Conservation (phyloP, 768 basidiomycete species). For the Dacryopinax primogenitus region DNA sequence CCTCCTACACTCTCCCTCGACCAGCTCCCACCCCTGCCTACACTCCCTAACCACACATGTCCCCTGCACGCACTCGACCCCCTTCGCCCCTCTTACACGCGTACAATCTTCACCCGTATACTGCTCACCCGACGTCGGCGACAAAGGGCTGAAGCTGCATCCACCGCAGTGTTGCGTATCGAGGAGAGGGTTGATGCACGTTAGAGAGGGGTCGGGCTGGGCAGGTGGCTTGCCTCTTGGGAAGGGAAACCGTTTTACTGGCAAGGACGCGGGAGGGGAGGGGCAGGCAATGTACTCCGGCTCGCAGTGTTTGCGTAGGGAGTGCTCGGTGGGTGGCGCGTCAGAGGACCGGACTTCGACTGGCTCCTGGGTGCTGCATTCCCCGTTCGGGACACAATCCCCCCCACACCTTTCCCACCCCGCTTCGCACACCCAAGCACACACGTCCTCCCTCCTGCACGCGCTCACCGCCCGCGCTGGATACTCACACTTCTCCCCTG, state of each 20-base stretch:
- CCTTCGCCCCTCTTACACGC: neutral
- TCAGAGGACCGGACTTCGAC: neutral
- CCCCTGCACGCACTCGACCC: neutral
- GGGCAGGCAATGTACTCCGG: neutral
- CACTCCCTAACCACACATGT: neutral
- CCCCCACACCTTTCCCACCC: neutral
- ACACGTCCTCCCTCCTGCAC: neutral
- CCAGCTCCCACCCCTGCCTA: slow-evolving; percentile 1
- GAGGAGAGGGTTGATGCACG: neutral
- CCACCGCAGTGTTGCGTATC: neutral
- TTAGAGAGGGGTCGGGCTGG: neutral
- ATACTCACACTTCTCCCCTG: neutral
- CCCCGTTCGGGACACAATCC: neutral
- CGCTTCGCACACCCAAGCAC: neutral
- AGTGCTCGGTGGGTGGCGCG: neutral
- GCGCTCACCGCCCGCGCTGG: neutral
- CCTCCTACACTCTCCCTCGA: neutral
- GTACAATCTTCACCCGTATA: neutral
- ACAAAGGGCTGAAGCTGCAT: neutral
- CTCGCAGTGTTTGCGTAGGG: neutral
- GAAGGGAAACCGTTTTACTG: neutral
- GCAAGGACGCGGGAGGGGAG: neutral
- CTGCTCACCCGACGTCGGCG: neutral
- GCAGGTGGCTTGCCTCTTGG: neutral
- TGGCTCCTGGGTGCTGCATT: neutral